phyloP scores from a whole-genome alignment of 495 filamentous ascomycete genomes.

The Usnea hakonensis region DNA sequence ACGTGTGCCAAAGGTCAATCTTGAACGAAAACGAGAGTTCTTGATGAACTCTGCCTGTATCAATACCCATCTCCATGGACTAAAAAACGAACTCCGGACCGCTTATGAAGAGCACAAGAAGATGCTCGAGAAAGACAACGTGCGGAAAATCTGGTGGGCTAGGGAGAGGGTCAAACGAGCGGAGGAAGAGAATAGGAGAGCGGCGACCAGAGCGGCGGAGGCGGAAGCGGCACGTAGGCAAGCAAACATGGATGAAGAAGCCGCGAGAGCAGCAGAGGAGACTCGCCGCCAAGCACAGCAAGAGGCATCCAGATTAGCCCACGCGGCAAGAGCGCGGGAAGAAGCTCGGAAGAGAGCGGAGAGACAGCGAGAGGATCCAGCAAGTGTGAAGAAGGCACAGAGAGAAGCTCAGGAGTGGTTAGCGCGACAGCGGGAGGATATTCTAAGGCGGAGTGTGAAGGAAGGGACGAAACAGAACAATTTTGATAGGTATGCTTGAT shows the following conservation, averaged over 20 bases:
- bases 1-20: neutral
- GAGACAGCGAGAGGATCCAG: neutral
- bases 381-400: neutral
- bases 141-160: neutral
- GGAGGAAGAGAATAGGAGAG: neutral
- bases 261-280: neutral
- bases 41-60: neutral
- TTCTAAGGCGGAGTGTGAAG: neutral
- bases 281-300: neutral
- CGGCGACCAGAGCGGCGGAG: neutral
- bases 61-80: neutral
- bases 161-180: neutral
- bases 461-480: no score
- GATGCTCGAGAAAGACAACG: neutral
- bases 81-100: neutral
- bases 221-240: neutral
- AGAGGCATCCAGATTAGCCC: neutral
- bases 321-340: neutral
- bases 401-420: neutral
- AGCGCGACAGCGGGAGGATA: neutral
- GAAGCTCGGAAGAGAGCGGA: neutral
- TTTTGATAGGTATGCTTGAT: no score
- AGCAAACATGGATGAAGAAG: neutral
- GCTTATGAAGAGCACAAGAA: neutral
- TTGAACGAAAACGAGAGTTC: neutral